Base-by-base conservation (phyloP, 768 basidiomycete species). In the Suillus americanus region DNA sequence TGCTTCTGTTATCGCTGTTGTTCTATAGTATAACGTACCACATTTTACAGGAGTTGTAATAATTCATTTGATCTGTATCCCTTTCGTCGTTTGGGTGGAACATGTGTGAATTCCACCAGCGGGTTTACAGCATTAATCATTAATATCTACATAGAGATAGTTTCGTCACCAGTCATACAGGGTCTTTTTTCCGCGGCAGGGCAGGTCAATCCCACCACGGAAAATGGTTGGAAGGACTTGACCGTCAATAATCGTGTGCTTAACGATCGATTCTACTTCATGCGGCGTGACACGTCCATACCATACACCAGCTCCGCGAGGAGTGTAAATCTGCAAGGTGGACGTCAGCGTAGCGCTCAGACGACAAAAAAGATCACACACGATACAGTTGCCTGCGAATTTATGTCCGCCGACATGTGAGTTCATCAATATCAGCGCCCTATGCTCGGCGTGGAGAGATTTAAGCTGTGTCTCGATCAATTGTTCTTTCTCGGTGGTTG, bases 321-420 rank as follows among this genome's bases (percentile, higher is more conserved):
- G 95, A 54, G 88, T 92, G 76, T 93, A 89, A 72, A 98, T 92
- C 91, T 95, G 23, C 14, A 38, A 43, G 13, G 59, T 53, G 41
- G 25, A 57, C 23, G 30, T 45, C 55, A 62, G 20, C 66, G 40
- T 48, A 55, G 55, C 5, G 65, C 16, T 38, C 30, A 5, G 5
- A 46, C 16, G 14, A 12, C 61, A 35, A 48, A 55, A 51, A n/a
- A 55, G 51, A n/a, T 30, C 45, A 86, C 94, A 70, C 74, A 95
- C 95, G 65, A 94, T 88, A 69, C 92, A 89, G 71, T 96, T 95
- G 46, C 95, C 95, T 43, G 94, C 90, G 73, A 90, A 98, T 70
- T 90, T 90, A 80, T 98, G 97, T 3, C 96, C 95, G 25, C 97
- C 96, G 50, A 95, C 82, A 79, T 99, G 97, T 33, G 94, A 96